Base-by-base conservation (phyloP, 1,284 basidiomycete species). In the Polyporus tsugae region DNA sequence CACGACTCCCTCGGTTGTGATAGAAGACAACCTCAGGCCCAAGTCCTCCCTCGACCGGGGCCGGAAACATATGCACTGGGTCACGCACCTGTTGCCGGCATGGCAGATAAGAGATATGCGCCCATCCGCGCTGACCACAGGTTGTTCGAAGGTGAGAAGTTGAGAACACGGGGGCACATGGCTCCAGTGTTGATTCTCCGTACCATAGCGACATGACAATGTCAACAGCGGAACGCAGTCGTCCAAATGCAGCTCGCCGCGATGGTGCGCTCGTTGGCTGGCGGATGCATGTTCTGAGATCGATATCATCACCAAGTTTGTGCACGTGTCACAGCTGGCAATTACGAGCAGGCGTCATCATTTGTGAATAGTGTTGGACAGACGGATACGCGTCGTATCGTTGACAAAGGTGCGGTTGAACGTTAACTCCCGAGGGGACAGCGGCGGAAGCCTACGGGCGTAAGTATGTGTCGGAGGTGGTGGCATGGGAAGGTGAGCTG, bases 101-200 rank as follows among this genome's bases (percentile, higher is more conserved):
- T 6, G 33, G 15, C 52, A 35, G 52, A 55, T 55, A 55, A 55
- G 52, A 55, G 52, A 55, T 55, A 55, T 55, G 52, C 52, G 33
- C 52, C 11, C 33, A 35, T 55, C 46, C 17, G 25, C 46, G 22
- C 1, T 49, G 25, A 6, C 13, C 52, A 4, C n/a, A 17, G 52
- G 52, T 9, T 15, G 52, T 5, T 29, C 25, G 52, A 33, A 17
- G 52, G 17, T 35, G 52, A 33, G 52, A 33, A 17, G 52, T 9
- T 35, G 52, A 33, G 52, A 35, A 55, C 6, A 33, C 15, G 15
- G 52, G 52, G 10, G 52, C 52, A 55, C 52, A 55, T 55, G 52
- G 25, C 52, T 35, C 29, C 33, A 17, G 22, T 33, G 52, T 55
- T 25, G 29, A 55, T 35, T 29, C 13, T 35, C 13, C 52, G 52